Conservation (phyloP, 192 early-diverging fungal genomes). For the Backusella psychrophila region DNA sequence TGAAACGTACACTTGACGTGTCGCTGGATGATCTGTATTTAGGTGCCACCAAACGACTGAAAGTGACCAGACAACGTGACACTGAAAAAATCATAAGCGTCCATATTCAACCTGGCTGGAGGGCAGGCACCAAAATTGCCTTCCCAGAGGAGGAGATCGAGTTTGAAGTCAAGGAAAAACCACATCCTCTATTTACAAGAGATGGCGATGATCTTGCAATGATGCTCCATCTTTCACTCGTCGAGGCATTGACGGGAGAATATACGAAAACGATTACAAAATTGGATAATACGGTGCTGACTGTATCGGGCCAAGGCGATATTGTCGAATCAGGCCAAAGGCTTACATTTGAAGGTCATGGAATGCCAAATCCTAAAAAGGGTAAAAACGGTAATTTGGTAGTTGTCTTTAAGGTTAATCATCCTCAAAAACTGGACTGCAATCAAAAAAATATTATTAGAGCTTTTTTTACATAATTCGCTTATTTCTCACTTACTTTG, state of each 20-base stretch:
- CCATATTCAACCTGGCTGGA: conserved; percentile 93
- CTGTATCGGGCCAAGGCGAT: conserved; percentile 50
- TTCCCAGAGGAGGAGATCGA: conserved; percentile 92
- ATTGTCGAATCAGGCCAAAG: conserved; percentile 73
- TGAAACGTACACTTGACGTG: conserved; percentile 69
- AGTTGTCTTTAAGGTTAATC: conserved; percentile 73
- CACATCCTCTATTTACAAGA: conserved; percentile 81
- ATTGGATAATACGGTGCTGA: conserved; percentile 66
- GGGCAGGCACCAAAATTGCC: conserved; percentile 94
- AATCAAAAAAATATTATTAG: background rate
- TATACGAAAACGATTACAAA: conserved; percentile 63
- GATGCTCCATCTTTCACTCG: conserved; percentile 62
- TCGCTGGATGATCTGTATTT: conserved; percentile 89
- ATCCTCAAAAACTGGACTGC: conserved; percentile 50
- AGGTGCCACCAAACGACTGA: conserved; percentile 90
- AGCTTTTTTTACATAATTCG: background rate
- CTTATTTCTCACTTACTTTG: background rate
- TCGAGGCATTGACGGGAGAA: conserved; percentile 83
- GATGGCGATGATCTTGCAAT: conserved; percentile 80
- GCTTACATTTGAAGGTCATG: conserved; percentile 71
- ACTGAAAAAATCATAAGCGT: conserved; percentile 83
- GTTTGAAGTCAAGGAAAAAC: conserved; percentile 91
- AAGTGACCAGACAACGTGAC: conserved; percentile 68
- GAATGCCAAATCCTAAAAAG: conserved; percentile 93
- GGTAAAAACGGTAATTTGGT: conserved; percentile 85